Conservation (phyloP, 441 rosid species). For the Brassica hybrid region DNA sequence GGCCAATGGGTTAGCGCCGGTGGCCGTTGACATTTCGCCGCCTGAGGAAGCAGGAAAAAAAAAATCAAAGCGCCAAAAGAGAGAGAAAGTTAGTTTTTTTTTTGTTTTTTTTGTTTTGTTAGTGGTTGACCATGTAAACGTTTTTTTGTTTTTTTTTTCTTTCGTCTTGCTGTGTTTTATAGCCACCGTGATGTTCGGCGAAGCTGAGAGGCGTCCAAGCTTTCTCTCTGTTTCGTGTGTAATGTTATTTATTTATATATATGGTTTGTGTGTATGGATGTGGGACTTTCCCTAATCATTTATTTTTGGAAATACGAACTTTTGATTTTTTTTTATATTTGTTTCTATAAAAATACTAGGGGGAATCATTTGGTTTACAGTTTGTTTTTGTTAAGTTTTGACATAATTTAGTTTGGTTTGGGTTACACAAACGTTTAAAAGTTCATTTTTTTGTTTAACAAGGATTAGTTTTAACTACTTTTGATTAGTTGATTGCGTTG, state of each 20-base stretch:
- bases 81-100: slow-evolving; percentile 4
- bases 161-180: background rate
- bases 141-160: background rate
- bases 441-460: too few species aligned
- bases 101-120: background rate
- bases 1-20: slow-evolving; percentile 43
- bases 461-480: too few species aligned
- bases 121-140: slow-evolving; percentile 37
- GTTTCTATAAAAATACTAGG: too few species aligned
- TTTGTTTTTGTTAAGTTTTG: too few species aligned
- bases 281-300: slow-evolving; percentile 31
- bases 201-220: slow-evolving; percentile 39
- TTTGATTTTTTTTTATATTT: too few species aligned
- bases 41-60: background rate
- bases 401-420: too few species aligned
- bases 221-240: slow-evolving; percentile 20
- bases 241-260: background rate
- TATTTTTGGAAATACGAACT: background rate
- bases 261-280: background rate
- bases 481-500: too few species aligned
- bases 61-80: slow-evolving; percentile 22
- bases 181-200: slow-evolving; percentile 44
- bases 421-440: too few species aligned
- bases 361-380: too few species aligned
- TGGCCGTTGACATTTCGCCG: slow-evolving; percentile 54